These are phyloP conservation scores for Eucalyptus shirleyi DNA, from an alignment of 345 rosid genomes.

Conservation along the genomic window DNA sequence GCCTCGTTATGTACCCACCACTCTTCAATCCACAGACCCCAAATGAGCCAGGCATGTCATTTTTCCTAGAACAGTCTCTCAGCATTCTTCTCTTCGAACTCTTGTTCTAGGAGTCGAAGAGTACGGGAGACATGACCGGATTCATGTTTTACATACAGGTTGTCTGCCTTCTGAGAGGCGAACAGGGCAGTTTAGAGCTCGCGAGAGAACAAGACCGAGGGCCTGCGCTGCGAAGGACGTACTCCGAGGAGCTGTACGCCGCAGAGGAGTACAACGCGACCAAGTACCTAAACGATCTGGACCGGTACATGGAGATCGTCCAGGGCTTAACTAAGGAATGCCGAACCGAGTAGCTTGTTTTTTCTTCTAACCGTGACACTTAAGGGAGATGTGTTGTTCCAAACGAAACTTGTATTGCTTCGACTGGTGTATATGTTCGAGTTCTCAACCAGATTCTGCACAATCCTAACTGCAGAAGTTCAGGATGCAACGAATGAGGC, in stretches of 20 bases:
- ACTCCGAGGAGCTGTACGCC: conserved; percentile 56
- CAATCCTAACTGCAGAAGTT: not conserved
- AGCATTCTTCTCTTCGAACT: not conserved
- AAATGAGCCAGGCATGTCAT: conserved; percentile 63
- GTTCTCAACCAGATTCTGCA: not conserved
- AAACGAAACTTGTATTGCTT: not conserved
- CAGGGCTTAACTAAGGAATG: conserved; percentile 2
- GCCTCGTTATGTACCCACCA: conserved; percentile 60
- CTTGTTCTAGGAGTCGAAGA: not conserved
- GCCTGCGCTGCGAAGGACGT: conserved; percentile 33
- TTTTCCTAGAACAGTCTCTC: not conserved
- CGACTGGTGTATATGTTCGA: not conserved
- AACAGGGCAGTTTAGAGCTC: conserved; percentile 16
- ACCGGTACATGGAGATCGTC: conserved; percentile 50
- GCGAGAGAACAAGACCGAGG: conserved; percentile 7
- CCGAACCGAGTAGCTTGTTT: not conserved
- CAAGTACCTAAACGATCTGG: conserved; percentile 38
- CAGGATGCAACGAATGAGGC: not conserved
- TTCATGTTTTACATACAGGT: conserved; percentile 28
- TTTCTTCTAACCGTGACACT: not conserved
- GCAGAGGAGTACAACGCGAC: conserved; percentile 69
- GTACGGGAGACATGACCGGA: rapidly evolving
- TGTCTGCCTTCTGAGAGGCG: conserved; percentile 46
- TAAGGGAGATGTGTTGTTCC: not conserved
- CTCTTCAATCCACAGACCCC: conserved; percentile 51